These are phyloP conservation scores for Cadophora gregata DNA, from an alignment of 2,329 filamentous ascomycete genomes.

Conservation along the genomic window DNA sequence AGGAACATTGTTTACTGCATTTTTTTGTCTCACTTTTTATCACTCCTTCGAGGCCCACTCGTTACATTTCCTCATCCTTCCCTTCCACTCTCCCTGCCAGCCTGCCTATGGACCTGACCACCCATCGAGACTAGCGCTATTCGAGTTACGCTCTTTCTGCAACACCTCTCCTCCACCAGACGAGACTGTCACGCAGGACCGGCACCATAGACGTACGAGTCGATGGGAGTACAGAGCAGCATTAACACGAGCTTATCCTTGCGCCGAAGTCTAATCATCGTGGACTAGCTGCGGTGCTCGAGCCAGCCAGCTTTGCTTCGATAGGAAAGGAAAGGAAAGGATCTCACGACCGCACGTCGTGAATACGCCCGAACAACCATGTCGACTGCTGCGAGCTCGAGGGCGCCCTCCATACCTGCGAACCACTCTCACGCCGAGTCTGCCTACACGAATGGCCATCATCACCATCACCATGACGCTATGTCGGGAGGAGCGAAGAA, in stretches of 20 bases:
- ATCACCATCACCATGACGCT: conserved; percentile 51
- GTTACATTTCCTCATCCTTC: neutral
- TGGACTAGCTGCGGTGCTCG: conserved; percentile 32
- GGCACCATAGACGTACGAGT: conserved; percentile 28
- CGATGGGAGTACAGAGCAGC: conserved; percentile 23
- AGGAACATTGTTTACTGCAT: neutral
- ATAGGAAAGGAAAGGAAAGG: conserved; percentile 4
- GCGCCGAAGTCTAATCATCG: conserved; percentile 24
- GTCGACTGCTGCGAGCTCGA: conserved; percentile 45
- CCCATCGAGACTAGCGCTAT: conserved; percentile 19
- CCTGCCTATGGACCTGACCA: conserved; percentile 22
- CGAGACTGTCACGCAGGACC: conserved; percentile 12
- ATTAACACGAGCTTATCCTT: conserved; percentile 22
- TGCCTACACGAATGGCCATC: conserved; percentile 44
- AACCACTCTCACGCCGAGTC: conserved; percentile 41
- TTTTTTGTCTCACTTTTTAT: neutral
- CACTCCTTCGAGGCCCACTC: neutral
- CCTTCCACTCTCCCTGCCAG: neutral
- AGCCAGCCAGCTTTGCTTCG: conserved; percentile 33
- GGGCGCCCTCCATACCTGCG: conserved; percentile 47
- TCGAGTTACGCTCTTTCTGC: conserved; percentile 25
- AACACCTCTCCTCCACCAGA: conserved; percentile 24
- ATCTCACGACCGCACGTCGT: conserved; percentile 15
- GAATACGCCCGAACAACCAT: conserved; percentile 34
- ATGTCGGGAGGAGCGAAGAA: conserved; percentile 70